Percentiles rank a stretch among this genome's conserved stretches.
Evolutionary conservation across 305 asterid genomes (phyloP).

Genomic region (Striga hermonthica): DNA sequence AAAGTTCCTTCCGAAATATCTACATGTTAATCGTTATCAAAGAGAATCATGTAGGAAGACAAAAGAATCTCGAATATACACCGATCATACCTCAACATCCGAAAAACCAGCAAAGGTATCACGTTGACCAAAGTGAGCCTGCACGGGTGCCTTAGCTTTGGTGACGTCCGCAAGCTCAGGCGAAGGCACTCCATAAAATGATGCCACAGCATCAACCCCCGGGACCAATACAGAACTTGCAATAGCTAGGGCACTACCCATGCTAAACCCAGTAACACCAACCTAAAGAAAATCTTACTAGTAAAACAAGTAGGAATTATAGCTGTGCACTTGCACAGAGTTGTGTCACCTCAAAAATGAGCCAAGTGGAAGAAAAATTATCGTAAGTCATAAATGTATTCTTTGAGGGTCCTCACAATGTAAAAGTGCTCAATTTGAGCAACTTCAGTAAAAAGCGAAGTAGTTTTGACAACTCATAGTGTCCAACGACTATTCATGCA

Average conservation of each 20-base stretch:
- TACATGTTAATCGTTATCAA: neutral
- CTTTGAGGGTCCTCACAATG: neutral
- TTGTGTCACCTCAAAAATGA: neutral
- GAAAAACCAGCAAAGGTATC: slow-evolving; percentile 82
- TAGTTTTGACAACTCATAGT: neutral
- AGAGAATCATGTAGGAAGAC: neutral
- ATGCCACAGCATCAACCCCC: slow-evolving; percentile 76
- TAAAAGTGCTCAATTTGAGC: neutral
- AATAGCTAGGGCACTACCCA: slow-evolving; percentile 97
- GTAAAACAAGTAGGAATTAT: neutral
- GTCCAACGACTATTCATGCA: neutral
- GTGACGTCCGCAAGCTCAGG: slow-evolving; percentile 81
- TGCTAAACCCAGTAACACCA: slow-evolving; percentile 92
- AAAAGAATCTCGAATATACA: slow-evolving; percentile 11
- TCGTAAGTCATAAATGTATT: neutral
- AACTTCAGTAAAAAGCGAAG: neutral
- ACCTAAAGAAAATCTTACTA: slow-evolving; percentile 41
- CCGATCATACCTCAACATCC: slow-evolving; percentile 65
- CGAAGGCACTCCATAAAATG: slow-evolving; percentile 92
- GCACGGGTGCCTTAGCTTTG: slow-evolving; percentile 83
- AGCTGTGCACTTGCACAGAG: neutral
- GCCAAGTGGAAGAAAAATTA: neutral
- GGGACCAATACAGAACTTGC: slow-evolving; percentile 92
- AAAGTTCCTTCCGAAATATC: no score
- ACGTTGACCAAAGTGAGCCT: slow-evolving; percentile 92